Base-by-base conservation (phyloP, 2,329 filamentous ascomycete genomes). In the Plenodomus biglobosus region DNA sequence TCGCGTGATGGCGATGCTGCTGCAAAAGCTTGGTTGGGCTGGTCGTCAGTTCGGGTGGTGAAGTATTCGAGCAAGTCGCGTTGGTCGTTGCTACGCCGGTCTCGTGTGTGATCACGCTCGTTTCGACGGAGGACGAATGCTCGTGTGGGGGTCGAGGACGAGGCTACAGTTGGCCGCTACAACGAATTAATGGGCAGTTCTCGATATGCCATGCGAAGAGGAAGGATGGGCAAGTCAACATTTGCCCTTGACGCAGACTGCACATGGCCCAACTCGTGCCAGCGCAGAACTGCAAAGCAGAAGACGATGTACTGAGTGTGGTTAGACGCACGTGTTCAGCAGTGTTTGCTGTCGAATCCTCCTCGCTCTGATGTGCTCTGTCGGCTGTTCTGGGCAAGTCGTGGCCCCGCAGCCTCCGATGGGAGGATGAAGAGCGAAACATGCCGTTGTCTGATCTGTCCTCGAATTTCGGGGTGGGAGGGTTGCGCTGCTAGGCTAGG, bases 281-380 rank as follows among this genome's bases (percentile, higher is more conserved):
- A n/a, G 21, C 39, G 18, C 17, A n/a, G 16, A 40, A 8, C 20
- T 40, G 21, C n/a, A 15, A 22, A 15, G 21, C 17, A 11, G n/a
- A 13, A 18, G 13, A 6, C 17, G 42, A 8, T 15, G 24, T 27
- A 20, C 40, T 16, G 20, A n/a, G n/a, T 39, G 20, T 10, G 37
- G 36, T 22, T 41, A 17, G 38, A 47, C 43, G 38, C 55, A 57
- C 56, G 44, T 44, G 42, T 22, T 27, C 30, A 20, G 35, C 17
- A 30, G 44, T 34, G 43, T 46, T 49, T 52, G 46, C 47, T 52
- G 45, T 11, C 6, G 30, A 21, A 16, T 34, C 34, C 35, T 56
- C 57, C 16, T 16, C 20, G 17, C 51, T 40, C 38, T 48, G 38
- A 19, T 17, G 18, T 20, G 40, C 42, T 22, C 37, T 41, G n/a